These are phyloP conservation scores for Fagus sylvatica DNA, from an alignment of 306 rosid genomes.

Conservation along the genomic window DNA sequence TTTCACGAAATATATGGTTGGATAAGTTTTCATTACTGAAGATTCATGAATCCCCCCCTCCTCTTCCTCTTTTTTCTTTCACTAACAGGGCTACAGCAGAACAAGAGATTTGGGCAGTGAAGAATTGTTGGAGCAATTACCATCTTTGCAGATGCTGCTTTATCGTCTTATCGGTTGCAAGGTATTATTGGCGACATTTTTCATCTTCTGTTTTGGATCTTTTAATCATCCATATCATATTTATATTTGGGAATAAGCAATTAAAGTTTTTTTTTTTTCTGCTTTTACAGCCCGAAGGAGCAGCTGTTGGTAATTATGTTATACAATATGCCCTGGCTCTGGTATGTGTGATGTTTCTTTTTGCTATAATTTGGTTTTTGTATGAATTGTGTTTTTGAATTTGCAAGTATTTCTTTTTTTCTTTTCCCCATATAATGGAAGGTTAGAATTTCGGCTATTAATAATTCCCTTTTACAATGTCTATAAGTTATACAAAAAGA, in stretches of 20 bases:
- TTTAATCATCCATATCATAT: conserved; percentile 2
- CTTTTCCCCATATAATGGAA: neutral
- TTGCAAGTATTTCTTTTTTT: neutral
- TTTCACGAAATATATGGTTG: neutral
- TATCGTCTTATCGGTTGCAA: conserved; percentile 89
- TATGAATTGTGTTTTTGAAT: neutral
- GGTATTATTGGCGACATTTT: conserved; percentile 44
- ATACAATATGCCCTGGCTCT: conserved; percentile 96
- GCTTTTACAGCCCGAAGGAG: conserved; percentile 93
- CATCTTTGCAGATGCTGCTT: conserved; percentile 91
- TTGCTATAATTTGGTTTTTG: neutral
- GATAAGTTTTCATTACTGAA: neutral
- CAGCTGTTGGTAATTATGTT: conserved; percentile 82
- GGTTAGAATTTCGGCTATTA: neutral
- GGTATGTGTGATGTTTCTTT: conserved; percentile 51
- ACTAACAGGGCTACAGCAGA: conserved; percentile 80
- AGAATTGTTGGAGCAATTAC: conserved; percentile 90
- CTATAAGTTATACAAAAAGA: neutral
- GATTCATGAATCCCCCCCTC: neutral
- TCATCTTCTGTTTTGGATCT: conserved; percentile 20
- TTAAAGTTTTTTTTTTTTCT: conserved; percentile 18
- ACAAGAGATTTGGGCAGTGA: conserved; percentile 96
- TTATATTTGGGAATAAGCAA: neutral
- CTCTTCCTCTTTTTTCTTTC: conserved; percentile 24
- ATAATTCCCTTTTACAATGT: neutral